Percentiles rank a stretch among this genome's conserved stretches.
Evolutionary conservation across 768 basidiomycete species (phyloP).

Genomic region (Pleurotus citrinopileatus): DNA sequence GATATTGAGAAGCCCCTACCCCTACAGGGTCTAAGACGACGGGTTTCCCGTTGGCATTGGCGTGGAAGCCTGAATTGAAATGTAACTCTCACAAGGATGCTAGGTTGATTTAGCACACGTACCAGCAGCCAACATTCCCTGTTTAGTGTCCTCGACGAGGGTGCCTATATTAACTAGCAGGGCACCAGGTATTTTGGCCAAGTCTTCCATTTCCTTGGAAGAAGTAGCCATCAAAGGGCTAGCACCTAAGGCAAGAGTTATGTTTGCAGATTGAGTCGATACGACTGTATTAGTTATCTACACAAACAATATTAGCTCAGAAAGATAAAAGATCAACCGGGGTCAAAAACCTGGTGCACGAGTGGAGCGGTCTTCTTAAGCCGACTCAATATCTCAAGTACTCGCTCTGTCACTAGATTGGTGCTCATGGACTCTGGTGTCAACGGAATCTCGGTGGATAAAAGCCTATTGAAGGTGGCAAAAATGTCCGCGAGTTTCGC

Average conservation of each 20-base stretch:
- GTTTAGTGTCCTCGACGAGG: constrained; percentile 49
- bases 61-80: constrained; percentile 38
- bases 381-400: constrained; percentile 44
- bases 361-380: constrained; percentile 61
- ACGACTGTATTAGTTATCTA: constrained; percentile 92
- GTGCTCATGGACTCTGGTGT: constrained; percentile 17
- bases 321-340: neutral
- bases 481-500: constrained; percentile 40
- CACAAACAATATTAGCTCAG: constrained; percentile 2
- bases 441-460: constrained; percentile 18
- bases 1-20: constrained; percentile 75
- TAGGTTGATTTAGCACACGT: constrained; percentile 1
- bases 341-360: constrained; percentile 65
- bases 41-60: constrained; percentile 69
- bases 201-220: constrained; percentile 77
- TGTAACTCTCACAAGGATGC: neutral
- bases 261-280: constrained; percentile 85
- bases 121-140: constrained; percentile 79
- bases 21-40: constrained; percentile 93
- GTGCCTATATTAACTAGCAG: constrained; percentile 90
- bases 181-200: constrained; percentile 61
- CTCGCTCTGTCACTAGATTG: constrained; percentile 38
- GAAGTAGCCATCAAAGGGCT: constrained; percentile 95
- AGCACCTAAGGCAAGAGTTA: constrained; percentile 82
- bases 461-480: constrained; percentile 35